Evolutionary conservation across 495 filamentous ascomycete genomes (phyloP), one percentile per base, ranked within the genome.

Genomic region (Talaromyces liani): DNA sequence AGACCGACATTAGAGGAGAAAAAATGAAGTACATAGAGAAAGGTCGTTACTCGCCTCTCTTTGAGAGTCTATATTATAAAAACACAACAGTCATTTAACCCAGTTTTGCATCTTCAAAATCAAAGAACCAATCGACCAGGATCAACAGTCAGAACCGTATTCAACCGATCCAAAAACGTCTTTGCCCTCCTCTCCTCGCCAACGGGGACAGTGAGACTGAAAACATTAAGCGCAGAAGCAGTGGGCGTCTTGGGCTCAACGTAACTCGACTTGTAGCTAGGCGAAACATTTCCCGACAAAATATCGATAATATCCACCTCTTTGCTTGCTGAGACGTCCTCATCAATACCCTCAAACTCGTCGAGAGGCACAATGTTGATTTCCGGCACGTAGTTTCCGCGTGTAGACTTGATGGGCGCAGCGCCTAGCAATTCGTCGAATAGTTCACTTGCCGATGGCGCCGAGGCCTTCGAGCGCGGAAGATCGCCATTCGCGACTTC

Each of bases 341-440:
- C 45, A 7, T 49, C 27, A 16, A 51, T 47, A 9, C 73, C 36
- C 7, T 67, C 65, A 66, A 67, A 24, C 65, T 70, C 58, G 67
- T 77, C 54, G 78, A 20, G 45, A 16, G 82, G 73, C 2, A 90
- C 71, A 18, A 85, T 84, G 39, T 85, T 86, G 53, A 96, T 78
- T 72, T 93, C 89, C 1, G 93, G 92, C 2, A 87, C 73, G 68
- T 89, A 96, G 58, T 76, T 74, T 1, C 87, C 87, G 27, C 79
- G 78, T 2, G 81, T 80, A 22, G 83, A 82, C 14, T 71, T 70
- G 57, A 77, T 66, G 7, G 85, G 76, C 66, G 85, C 85, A 62
- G 88, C 82, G 24, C 93, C 93, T 10, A 98, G 83, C 16, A 98
- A 77, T 69, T 93, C 85, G 69, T 96, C 84, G 74, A 98, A 97